Conservation (phyloP, 257 asterid species). For the Penstemon eatonii region DNA sequence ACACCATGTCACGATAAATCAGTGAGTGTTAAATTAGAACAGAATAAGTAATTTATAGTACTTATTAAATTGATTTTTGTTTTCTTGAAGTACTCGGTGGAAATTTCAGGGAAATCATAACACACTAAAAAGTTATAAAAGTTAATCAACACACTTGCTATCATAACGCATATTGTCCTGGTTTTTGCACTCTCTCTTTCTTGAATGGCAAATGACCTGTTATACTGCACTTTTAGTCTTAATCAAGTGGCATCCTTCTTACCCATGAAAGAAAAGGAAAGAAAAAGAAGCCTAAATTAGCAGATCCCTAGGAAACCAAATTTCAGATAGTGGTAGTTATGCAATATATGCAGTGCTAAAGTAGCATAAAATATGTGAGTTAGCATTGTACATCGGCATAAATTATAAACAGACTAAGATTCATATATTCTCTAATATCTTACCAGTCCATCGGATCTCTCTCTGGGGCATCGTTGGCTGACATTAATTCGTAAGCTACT, state of each 20-base stretch:
- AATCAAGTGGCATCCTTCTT: not conserved
- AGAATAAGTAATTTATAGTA: too few relatives aligned
- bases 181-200: too few relatives aligned
- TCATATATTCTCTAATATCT: slow-evolving; percentile 26
- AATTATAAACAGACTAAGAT: not conserved
- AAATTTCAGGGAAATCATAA: not conserved
- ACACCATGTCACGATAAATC: too few relatives aligned
- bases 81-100: not conserved
- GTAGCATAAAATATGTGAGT: not conserved
- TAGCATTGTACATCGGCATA: not conserved
- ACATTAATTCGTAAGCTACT: slow-evolving; percentile 85
- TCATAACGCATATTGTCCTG: not conserved
- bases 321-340: not conserved
- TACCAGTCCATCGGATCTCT: slow-evolving; percentile 98
- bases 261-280: not conserved
- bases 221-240: slow-evolving; percentile 5
- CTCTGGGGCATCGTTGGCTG: slow-evolving; percentile 94
- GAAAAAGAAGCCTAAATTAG: not conserved
- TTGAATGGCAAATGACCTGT: not conserved
- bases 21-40: too few relatives aligned
- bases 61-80: not conserved
- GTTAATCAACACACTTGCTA: not conserved
- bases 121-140: too few relatives aligned
- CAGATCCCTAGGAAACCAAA: not conserved
- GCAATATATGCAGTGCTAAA: not conserved